A percentile compares a stretch with the other conserved stretches of the same genome.
Conservation (phyloP, 2,329 filamentous ascomycete genomes). For the Colletotrichum abscissum region DNA sequence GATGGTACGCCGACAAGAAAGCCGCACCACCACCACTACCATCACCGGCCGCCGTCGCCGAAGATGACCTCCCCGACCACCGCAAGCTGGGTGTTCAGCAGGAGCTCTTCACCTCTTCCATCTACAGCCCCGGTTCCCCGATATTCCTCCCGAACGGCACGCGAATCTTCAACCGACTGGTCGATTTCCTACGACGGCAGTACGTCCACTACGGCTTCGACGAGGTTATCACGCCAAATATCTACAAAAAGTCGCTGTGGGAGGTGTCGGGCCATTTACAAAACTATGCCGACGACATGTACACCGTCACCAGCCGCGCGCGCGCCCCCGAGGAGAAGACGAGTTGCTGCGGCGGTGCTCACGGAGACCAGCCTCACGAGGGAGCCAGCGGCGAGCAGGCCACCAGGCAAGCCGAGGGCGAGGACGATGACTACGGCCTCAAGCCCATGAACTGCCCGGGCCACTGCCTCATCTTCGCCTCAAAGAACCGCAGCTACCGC, state of each 20-base stretch:
- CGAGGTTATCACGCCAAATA: conserved; percentile 89
- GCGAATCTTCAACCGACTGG: conserved; percentile 84
- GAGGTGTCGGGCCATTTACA: conserved; percentile 87
- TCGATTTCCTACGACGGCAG: conserved; percentile 84
- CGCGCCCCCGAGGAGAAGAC: conserved; percentile 37
- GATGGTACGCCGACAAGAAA: conserved; percentile 30
- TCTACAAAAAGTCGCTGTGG: conserved; percentile 92
- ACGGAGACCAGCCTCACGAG: conserved; percentile 37
- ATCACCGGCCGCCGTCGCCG: not conserved
- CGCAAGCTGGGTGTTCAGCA: conserved; percentile 72
- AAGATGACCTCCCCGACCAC: conserved; percentile 60
- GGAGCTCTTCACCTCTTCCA: conserved; percentile 81
- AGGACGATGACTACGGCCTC: conserved; percentile 80
- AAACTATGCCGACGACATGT: conserved; percentile 94
- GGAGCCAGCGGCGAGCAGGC: conserved; percentile 32
- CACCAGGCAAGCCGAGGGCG: conserved; percentile 51
- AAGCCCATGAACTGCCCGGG: conserved; percentile 96
- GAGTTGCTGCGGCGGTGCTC: conserved; percentile 45
- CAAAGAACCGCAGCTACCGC: conserved; percentile 78
- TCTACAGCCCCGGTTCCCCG: conserved; percentile 86
- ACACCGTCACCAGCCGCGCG: conserved; percentile 74
- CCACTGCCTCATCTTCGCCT: conserved; percentile 86
- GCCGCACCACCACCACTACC: not conserved
- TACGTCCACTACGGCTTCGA: conserved; percentile 88
- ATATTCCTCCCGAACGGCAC: conserved; percentile 87